phyloP scores from a whole-genome alignment of 148 eudicot genomes.

The Pharnaceum exiguum region DNA sequence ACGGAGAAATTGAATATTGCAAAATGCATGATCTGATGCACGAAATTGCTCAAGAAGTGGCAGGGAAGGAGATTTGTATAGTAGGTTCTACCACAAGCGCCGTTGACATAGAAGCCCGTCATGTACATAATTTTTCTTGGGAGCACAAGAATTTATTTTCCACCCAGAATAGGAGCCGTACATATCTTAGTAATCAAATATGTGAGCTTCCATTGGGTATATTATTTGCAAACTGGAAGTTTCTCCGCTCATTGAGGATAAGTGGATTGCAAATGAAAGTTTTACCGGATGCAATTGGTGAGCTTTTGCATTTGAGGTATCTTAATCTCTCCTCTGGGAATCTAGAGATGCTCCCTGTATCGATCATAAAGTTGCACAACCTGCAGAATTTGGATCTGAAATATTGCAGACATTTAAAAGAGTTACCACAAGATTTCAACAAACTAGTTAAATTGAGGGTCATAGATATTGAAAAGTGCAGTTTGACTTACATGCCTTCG shows the following conservation, averaged over 20 bases:
- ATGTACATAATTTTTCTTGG: not conserved
- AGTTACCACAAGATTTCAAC: too few relatives aligned
- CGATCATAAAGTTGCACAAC: slow-evolving; percentile 4
- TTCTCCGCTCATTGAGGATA: slow-evolving; percentile 8
- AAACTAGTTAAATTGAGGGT: too few relatives aligned
- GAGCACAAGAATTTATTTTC: not conserved
- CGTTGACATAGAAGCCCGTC: not conserved
- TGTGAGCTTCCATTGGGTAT: not conserved
- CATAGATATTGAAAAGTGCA: too few relatives aligned
- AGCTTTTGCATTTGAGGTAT: slow-evolving; percentile 15
- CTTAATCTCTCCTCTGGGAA: not conserved
- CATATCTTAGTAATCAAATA: not conserved
- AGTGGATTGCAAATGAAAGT: accelerated
- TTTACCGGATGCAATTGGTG: slow-evolving; percentile 9
- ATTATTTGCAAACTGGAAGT: not conserved
- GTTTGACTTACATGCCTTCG: too few relatives aligned
- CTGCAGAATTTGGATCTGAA: not conserved
- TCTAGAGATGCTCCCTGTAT: not conserved
- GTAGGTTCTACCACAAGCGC: not conserved
- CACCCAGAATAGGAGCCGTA: not conserved
- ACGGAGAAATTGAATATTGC: too few relatives aligned
- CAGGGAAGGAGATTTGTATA: not conserved
- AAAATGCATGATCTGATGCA: too few relatives aligned
- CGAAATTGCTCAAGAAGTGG: too few relatives aligned
- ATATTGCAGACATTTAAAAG: not conserved